phyloP scores from a whole-genome alignment of 257 asterid species.

The Verbena officinalis region DNA sequence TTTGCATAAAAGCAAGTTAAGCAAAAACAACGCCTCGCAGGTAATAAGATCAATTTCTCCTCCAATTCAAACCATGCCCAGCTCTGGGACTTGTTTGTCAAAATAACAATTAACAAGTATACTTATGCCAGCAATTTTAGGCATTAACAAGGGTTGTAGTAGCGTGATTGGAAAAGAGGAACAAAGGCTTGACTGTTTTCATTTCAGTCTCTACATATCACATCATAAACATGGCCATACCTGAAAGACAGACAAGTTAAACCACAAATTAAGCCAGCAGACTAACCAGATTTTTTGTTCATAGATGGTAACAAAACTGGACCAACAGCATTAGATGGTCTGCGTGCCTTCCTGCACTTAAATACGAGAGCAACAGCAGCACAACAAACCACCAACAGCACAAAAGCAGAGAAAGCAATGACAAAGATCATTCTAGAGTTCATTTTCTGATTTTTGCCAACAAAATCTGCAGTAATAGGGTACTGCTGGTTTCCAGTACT shows the following conservation, averaged over 20 bases:
- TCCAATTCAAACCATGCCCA: background rate
- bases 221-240: background rate
- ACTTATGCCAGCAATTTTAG: too few relatives aligned
- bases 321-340: constrained; percentile 81
- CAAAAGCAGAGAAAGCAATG: constrained; percentile 77
- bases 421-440: constrained; percentile 69
- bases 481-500: constrained; percentile 70
- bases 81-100: background rate
- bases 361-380: constrained; percentile 67
- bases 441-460: constrained; percentile 66
- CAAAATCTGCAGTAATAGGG: constrained; percentile 79
- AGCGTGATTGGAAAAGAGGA: background rate
- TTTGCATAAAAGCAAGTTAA: too few relatives aligned
- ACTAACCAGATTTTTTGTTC: constrained; percentile 82
- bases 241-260: background rate
- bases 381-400: constrained; percentile 76
- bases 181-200: background rate
- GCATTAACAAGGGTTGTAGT: background rate
- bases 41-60: too few relatives aligned
- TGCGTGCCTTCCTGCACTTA: constrained; percentile 69
- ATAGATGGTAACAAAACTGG: constrained; percentile 66
- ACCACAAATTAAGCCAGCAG: constrained; percentile 4
- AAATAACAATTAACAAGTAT: too few relatives aligned
- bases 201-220: background rate
- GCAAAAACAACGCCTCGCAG: too few relatives aligned